Evolutionary conservation across 768 basidiomycete genomes (phyloP).

Genomic region (Boletus vinaceobasis): DNA sequence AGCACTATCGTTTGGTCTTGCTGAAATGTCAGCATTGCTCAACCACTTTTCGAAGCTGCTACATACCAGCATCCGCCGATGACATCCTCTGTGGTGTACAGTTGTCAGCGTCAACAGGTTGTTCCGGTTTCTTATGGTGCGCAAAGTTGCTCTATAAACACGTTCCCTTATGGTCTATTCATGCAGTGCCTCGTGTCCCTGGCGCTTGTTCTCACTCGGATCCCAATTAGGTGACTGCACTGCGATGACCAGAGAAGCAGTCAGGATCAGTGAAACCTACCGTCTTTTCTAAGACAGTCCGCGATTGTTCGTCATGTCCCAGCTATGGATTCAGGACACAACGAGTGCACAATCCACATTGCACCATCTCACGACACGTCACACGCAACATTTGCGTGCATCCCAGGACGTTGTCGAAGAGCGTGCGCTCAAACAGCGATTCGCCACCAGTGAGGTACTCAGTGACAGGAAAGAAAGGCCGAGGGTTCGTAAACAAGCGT

Average conservation of each 20-base stretch:
- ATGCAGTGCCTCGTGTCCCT: neutral
- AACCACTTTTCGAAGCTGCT: too few relatives aligned
- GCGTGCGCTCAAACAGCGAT: neutral
- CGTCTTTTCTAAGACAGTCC: too few relatives aligned
- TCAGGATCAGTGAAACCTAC: too few relatives aligned
- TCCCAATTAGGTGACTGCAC: neutral
- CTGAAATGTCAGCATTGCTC: neutral
- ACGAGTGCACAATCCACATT: neutral
- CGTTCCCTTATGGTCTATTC: neutral
- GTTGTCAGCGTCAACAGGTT: too few relatives aligned
- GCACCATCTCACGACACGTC: too few relatives aligned
- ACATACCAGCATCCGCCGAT: neutral
- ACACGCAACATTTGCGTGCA: too few relatives aligned
- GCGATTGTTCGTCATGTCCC: too few relatives aligned
- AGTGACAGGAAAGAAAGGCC: conserved; percentile 5
- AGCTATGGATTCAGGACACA: too few relatives aligned
- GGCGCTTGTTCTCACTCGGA: neutral
- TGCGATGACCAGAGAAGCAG: too few relatives aligned
- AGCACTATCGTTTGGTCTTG: neutral
- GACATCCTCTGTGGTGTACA: neutral
- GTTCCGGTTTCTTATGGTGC: neutral
- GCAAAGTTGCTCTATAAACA: neutral
- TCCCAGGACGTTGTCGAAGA: too few relatives aligned
- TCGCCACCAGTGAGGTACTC: neutral
- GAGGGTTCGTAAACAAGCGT: conserved; percentile 1